Evolutionary conservation across 1,139 yeast genomes (phyloP), one percentile per base, ranked within the genome.

Genomic region (Diutina ranongensis): DNA sequence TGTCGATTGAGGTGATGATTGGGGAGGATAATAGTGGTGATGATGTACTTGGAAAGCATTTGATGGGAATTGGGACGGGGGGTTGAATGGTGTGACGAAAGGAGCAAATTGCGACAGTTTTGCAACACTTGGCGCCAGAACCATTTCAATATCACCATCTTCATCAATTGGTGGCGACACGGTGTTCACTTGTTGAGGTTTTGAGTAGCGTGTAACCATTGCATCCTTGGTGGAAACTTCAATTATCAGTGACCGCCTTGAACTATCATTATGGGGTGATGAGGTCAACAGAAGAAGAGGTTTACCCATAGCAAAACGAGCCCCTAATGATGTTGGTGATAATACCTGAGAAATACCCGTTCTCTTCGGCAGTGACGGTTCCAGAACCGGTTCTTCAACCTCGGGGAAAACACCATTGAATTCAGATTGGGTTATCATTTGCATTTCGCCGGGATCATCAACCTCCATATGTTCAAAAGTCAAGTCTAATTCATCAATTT

Each of bases 21-120:
- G 45, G n/a, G 49, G 46, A 51, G 51, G 45, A 48, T 69, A 66
- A 50, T 72, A 67, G 51, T 71, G 73, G 52, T 71, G 75, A 49
- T 72, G 74, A 51, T 72, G 76, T 45, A 69, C 60, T 49, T 65
- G 68, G 12, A 65, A 50, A 15, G 59, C 13, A 46, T 35, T 25
- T 25, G 5, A 10, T 7, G 28, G 28, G 5, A 31, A 31, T 12
- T 31, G 34, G 13, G 34, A 5, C 15, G 34, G 34, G 13, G 34
- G 31, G 12, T 27, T 15, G 13, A 25, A 25, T 10, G 5, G 28
- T 5, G 28, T 10, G 10, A 25, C 9, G 9, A 25, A 7, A 10
- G 28, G 28, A 25, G 20, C 2, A n/a, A 19, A 21, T n/a, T n/a
- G 10, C 3, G 22, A 3, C 8, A 20, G 38, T 19, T 35, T 15